Evolutionary conservation across 2,329 filamentous ascomycete genomes (phyloP).

Genomic region (Grosmannia serpens): DNA sequence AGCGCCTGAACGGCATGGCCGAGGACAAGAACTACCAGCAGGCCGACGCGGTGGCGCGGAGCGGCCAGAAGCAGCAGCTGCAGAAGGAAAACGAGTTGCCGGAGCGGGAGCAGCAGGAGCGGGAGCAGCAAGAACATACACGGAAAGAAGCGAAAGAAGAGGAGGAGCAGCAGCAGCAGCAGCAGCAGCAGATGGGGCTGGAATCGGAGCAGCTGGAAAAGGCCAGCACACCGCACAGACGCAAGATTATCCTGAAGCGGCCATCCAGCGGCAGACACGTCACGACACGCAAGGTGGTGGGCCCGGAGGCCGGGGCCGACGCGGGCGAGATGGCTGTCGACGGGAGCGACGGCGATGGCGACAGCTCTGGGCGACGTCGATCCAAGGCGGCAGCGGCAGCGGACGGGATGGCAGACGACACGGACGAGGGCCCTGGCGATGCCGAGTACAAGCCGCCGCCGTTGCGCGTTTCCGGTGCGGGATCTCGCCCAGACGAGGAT

Average conservation of each 20-base stretch:
- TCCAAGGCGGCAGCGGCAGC: neutral
- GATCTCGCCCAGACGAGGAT: neutral
- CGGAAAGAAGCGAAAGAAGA: neutral
- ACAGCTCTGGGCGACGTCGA: neutral
- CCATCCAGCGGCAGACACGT: slow-evolving; percentile 17
- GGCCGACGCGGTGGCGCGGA: neutral
- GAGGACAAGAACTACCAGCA: slow-evolving; percentile 9
- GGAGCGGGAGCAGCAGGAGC: neutral
- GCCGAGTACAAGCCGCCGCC: neutral
- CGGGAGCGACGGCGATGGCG: neutral
- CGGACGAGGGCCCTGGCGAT: neutral
- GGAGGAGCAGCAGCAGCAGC: neutral
- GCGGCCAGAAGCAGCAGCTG: neutral
- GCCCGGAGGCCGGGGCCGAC: neutral
- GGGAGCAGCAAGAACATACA: neutral
- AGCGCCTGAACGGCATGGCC: slow-evolving; percentile 18
- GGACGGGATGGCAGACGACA: neutral
- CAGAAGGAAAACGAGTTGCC: neutral
- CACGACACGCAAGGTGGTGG: slow-evolving; percentile 7
- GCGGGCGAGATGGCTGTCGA: neutral
- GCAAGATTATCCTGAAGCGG: slow-evolving; percentile 35
- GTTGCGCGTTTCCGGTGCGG: neutral
- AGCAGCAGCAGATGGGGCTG: slow-evolving; percentile 9
- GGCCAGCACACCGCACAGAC: slow-evolving; percentile 8
- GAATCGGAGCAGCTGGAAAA: slow-evolving; percentile 2